Evolutionary conservation across 2,329 filamentous ascomycete species (phyloP).

Genomic region (Cryphonectria carpinicola): DNA sequence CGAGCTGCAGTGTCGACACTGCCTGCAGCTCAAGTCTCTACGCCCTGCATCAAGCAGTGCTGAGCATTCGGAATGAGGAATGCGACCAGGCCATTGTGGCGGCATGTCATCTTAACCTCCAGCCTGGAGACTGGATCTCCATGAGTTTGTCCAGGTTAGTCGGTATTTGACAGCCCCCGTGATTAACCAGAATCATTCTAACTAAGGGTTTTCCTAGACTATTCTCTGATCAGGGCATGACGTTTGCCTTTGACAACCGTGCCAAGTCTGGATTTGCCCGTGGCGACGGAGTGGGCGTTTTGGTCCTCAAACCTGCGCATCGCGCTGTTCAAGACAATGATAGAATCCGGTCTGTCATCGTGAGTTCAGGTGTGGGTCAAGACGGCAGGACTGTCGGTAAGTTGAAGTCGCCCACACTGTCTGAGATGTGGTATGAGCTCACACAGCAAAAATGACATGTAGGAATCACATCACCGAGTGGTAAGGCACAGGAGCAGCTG

Average conservation of each 20-base stretch:
- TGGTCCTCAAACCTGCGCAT: constrained; percentile 43
- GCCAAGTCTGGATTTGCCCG: constrained; percentile 42
- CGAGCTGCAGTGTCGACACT: constrained; percentile 38
- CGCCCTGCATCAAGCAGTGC: constrained; percentile 38
- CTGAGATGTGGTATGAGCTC: neutral
- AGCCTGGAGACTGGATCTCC: constrained; percentile 30
- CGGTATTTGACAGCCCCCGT: too few relatives aligned
- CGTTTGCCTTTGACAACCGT: constrained; percentile 37
- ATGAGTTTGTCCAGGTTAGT: constrained; percentile 19
- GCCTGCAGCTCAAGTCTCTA: constrained; percentile 33
- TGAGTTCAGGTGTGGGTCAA: constrained; percentile 42
- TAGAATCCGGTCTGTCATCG: constrained; percentile 35
- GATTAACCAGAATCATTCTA: neutral
- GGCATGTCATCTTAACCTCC: constrained; percentile 12
- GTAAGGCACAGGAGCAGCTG: constrained; percentile 31
- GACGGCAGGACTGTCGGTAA: constrained; percentile 43
- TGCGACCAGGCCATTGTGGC: constrained; percentile 33
- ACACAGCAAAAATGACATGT: neutral
- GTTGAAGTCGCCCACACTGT: neutral
- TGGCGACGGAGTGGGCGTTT: constrained; percentile 42
- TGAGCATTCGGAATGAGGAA: constrained; percentile 37
- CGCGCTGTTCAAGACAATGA: constrained; percentile 42
- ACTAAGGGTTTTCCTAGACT: constrained; percentile 8
- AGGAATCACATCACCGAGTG: constrained; percentile 40
- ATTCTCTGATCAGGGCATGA: constrained; percentile 31